phyloP scores from a whole-genome alignment of 345 rosid genomes.

The Citrus trifoliata region DNA sequence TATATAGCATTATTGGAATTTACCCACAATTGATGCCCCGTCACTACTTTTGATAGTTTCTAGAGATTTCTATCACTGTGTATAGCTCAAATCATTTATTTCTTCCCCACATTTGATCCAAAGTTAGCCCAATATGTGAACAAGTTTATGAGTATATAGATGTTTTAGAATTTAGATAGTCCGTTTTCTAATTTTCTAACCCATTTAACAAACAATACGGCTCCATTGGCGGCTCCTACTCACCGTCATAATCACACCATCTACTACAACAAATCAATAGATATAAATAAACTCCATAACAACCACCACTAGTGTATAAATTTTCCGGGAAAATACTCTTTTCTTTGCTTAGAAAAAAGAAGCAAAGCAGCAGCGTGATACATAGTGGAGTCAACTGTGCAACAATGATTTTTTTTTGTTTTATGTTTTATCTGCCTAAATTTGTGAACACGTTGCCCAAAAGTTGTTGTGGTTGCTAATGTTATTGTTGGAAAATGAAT shows the following conservation, averaged over 20 bases:
- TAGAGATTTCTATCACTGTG: no score
- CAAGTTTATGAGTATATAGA: no score
- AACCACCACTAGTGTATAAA: neutral
- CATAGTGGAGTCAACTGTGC: neutral
- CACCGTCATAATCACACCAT: neutral
- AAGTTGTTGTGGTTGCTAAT: neutral
- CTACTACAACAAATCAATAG: neutral
- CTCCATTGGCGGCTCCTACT: neutral
- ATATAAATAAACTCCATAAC: neutral
- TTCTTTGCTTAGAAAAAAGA: neutral
- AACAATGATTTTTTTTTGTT: neutral
- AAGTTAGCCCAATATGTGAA: no score
- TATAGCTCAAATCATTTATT: no score
- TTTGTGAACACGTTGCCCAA: neutral
- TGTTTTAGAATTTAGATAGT: no score
- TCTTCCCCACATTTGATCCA: no score
- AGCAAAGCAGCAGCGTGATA: neutral
- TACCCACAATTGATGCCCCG: neutral
- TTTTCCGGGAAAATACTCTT: neutral
- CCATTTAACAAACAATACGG: neutral
- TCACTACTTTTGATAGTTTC: no score
- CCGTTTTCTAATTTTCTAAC: neutral
- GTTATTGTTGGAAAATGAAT: neutral
- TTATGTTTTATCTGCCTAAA: neutral
- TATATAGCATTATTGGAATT: neutral